Evolutionary conservation across 1,284 basidiomycete species (phyloP).

Genomic region (Apiotrichum montevideense): DNA sequence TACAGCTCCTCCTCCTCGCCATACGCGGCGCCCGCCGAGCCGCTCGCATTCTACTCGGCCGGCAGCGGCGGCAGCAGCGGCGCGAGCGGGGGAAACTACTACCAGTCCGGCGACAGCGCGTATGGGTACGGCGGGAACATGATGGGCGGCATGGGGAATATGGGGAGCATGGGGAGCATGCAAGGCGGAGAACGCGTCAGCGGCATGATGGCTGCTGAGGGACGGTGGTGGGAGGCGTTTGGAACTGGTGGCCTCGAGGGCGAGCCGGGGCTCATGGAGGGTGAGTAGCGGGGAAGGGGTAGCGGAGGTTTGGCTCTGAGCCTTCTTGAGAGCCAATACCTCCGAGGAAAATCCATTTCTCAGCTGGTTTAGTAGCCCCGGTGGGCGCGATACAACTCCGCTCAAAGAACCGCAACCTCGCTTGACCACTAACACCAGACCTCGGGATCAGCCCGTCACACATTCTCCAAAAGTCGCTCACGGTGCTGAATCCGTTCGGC

Average conservation of each 20-base stretch:
- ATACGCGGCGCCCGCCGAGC: slow-evolving; percentile 21
- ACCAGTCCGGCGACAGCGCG: background rate
- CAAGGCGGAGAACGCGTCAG: slow-evolving; percentile 44
- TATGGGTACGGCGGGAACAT: slow-evolving; percentile 3
- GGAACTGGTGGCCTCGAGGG: slow-evolving; percentile 90
- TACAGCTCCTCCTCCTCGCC: slow-evolving; percentile 14
- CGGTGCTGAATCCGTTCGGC: slow-evolving; percentile 88
- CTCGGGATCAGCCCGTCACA: slow-evolving; percentile 97
- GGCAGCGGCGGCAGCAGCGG: background rate
- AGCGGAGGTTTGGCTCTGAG: too few relatives aligned
- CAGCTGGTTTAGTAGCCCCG: too few relatives aligned
- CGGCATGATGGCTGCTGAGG: slow-evolving; percentile 63
- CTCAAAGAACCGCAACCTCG: too few relatives aligned
- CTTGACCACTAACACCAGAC: slow-evolving; percentile 53
- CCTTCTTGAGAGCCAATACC: too few relatives aligned
- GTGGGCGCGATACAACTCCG: too few relatives aligned
- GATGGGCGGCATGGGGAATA: too few relatives aligned
- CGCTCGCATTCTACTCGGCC: slow-evolving; percentile 40
- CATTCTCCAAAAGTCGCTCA: slow-evolving; percentile 86
- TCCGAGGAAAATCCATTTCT: too few relatives aligned
- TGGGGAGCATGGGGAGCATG: slow-evolving; percentile 10
- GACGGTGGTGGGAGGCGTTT: slow-evolving; percentile 90
- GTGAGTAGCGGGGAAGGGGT: slow-evolving; percentile 48
- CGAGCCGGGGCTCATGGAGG: slow-evolving; percentile 85
- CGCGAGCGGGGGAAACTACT: background rate